phyloP scores from a whole-genome alignment of 305 asterid species.

The Nicotiana rustica region DNA sequence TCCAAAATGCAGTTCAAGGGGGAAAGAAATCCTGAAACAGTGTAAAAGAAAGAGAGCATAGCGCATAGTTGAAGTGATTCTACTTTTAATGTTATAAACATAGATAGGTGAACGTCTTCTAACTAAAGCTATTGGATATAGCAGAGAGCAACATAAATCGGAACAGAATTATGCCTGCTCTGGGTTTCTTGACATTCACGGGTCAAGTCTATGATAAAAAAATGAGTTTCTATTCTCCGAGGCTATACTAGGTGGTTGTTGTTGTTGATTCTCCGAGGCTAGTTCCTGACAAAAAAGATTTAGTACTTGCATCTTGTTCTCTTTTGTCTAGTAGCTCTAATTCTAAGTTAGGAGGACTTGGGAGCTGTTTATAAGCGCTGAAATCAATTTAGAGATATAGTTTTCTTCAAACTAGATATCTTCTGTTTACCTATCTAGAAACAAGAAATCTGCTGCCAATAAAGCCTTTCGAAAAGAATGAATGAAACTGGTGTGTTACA shows the following conservation, averaged over 20 bases:
- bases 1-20: conserved; percentile 16
- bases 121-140: neutral
- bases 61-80: conserved; percentile 21
- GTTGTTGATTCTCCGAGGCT: neutral
- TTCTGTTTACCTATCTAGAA: neutral
- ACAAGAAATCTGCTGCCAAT: neutral
- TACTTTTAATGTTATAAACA: neutral
- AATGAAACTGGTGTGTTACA: neutral
- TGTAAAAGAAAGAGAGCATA: conserved; percentile 12
- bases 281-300: conserved; percentile 2
- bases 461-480: neutral
- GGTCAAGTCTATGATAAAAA: conserved; percentile 11
- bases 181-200: conserved; percentile 19
- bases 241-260: neutral
- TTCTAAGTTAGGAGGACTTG: conserved; percentile 12
- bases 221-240: conserved; percentile 8
- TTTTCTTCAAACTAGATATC: conserved; percentile 28
- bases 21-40: neutral
- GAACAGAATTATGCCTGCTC: conserved; percentile 4
- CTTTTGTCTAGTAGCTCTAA: neutral
- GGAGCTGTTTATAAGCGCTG: conserved; percentile 20
- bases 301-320: conserved; percentile 11
- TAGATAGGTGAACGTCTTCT: neutral
- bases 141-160: conserved; percentile 25
- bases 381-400: conserved; percentile 18